Conservation (phyloP, 2,329 filamentous ascomycete genomes). For the Cladophialophora yegresii region DNA sequence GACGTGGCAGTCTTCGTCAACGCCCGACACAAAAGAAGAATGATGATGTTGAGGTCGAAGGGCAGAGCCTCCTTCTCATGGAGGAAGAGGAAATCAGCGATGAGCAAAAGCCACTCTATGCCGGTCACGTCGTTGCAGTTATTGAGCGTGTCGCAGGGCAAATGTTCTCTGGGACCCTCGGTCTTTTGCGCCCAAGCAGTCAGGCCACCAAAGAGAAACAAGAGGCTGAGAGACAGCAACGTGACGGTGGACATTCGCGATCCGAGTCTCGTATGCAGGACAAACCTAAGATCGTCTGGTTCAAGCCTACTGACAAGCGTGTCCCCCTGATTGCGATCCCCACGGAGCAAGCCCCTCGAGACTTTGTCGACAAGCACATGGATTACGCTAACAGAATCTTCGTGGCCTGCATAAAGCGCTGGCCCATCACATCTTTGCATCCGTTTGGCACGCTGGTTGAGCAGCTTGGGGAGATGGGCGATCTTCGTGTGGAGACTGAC, state of each 20-base stretch:
- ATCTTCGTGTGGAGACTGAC: slow-evolving; percentile 96
- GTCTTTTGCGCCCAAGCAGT: slow-evolving; percentile 90
- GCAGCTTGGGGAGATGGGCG: slow-evolving; percentile 94
- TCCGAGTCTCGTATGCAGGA: slow-evolving; percentile 84
- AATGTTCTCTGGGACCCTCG: slow-evolving; percentile 97
- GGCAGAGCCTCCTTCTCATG: slow-evolving; percentile 91
- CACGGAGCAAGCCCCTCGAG: slow-evolving; percentile 93
- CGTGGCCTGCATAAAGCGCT: slow-evolving; percentile 97
- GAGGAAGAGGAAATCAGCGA: slow-evolving; percentile 99
- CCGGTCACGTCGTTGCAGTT: slow-evolving; percentile 94
- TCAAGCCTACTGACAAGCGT: slow-evolving; percentile 98
- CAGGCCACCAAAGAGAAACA: slow-evolving; percentile 99
- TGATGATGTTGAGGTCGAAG: slow-evolving; percentile 97
- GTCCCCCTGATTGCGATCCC: slow-evolving; percentile 97
- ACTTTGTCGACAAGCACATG: slow-evolving; percentile 98
- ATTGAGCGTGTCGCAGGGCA: slow-evolving; percentile 96
- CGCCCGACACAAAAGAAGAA: slow-evolving; percentile 99
- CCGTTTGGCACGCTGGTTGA: slow-evolving; percentile 97
- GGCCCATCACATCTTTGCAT: slow-evolving; percentile 99
- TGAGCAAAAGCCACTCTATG: slow-evolving; percentile 95
- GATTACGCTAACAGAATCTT: slow-evolving; percentile 98
- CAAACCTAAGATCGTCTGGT: slow-evolving; percentile 99
- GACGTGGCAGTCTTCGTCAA: slow-evolving; percentile 92
- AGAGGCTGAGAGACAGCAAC: slow-evolving; percentile 89
- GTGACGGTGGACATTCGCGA: slow-evolving; percentile 73